These are phyloP conservation scores for Eimeria sp. DNA, from an alignment of 169 alveolate genomes.

Conservation along the genomic window DNA sequence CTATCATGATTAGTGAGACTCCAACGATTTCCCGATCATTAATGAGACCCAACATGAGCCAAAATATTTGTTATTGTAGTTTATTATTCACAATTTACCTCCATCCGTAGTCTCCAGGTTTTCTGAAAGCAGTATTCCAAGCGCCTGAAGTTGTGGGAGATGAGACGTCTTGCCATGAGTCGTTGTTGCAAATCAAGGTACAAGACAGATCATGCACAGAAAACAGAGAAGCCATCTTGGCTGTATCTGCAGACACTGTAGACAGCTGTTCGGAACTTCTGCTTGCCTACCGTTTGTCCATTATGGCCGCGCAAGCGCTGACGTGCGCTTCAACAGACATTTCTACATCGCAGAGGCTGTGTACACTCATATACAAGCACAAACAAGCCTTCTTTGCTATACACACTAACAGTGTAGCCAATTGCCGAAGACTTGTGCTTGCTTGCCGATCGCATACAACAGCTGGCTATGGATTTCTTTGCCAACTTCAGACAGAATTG, in stretches of 20 bases:
- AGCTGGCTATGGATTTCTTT: not conserved
- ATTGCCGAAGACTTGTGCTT: not conserved
- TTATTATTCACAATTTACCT: too few relatives aligned
- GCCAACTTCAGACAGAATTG: not conserved
- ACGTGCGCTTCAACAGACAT: not conserved
- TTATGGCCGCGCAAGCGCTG: not conserved
- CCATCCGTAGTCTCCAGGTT: too few relatives aligned
- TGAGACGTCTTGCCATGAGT: too few relatives aligned
- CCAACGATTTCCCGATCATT: too few relatives aligned
- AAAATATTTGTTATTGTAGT: too few relatives aligned
- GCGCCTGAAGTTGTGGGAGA: too few relatives aligned
- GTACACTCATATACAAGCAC: not conserved
- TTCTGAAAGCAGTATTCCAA: too few relatives aligned
- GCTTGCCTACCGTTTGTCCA: not conserved
- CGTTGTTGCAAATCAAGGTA: too few relatives aligned
- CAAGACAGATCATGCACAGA: too few relatives aligned
- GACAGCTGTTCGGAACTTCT: not conserved
- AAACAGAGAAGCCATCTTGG: not conserved
- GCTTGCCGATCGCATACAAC: not conserved
- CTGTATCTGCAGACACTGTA: not conserved
- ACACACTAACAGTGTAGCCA: not conserved
- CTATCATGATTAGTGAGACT: too few relatives aligned
- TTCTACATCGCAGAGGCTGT: not conserved
- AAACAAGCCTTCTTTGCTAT: not conserved
- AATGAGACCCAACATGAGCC: too few relatives aligned